These are phyloP conservation scores for Monilinia fructigena DNA, from an alignment of 2,329 filamentous ascomycete genomes.

Conservation along the genomic window DNA sequence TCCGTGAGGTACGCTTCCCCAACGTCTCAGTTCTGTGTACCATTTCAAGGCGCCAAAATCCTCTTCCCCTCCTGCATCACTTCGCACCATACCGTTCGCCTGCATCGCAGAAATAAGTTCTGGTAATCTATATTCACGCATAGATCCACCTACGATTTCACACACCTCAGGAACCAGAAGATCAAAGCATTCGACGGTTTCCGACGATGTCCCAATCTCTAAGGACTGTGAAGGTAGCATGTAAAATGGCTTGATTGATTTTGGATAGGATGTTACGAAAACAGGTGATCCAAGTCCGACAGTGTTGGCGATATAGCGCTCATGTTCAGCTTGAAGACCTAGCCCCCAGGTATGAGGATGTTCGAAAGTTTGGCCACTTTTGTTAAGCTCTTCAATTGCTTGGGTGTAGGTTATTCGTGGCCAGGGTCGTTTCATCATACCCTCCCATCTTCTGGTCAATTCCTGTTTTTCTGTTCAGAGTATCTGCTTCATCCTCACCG, in stretches of 20 bases:
- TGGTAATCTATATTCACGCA: slow-evolving; percentile 65
- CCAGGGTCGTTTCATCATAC: slow-evolving; percentile 63
- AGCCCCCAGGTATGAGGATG: slow-evolving; percentile 67
- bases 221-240: slow-evolving; percentile 58
- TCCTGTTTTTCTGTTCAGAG: slow-evolving; percentile 37
- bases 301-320: slow-evolving; percentile 75
- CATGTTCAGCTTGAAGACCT: slow-evolving; percentile 87
- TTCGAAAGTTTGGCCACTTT: slow-evolving; percentile 60
- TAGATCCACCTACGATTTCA: slow-evolving; percentile 67
- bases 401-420: slow-evolving; percentile 79
- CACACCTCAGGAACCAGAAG: slow-evolving; percentile 66
- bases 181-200: slow-evolving; percentile 70
- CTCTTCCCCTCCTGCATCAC: slow-evolving; percentile 34
- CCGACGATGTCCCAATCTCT: slow-evolving; percentile 15
- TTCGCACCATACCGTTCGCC: slow-evolving; percentile 50
- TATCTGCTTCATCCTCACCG: slow-evolving; percentile 22
- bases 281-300: slow-evolving; percentile 61
- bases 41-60: slow-evolving; percentile 56
- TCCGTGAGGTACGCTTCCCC: slow-evolving; percentile 69
- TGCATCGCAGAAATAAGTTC: slow-evolving; percentile 60
- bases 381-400: slow-evolving; percentile 67
- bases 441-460: slow-evolving; percentile 70
- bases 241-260: slow-evolving; percentile 87
- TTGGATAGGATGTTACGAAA: slow-evolving; percentile 93
- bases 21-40: slow-evolving; percentile 69